Base-by-base conservation (phyloP, 2,329 filamentous ascomycete species). In the Hypoxylon sp. region DNA sequence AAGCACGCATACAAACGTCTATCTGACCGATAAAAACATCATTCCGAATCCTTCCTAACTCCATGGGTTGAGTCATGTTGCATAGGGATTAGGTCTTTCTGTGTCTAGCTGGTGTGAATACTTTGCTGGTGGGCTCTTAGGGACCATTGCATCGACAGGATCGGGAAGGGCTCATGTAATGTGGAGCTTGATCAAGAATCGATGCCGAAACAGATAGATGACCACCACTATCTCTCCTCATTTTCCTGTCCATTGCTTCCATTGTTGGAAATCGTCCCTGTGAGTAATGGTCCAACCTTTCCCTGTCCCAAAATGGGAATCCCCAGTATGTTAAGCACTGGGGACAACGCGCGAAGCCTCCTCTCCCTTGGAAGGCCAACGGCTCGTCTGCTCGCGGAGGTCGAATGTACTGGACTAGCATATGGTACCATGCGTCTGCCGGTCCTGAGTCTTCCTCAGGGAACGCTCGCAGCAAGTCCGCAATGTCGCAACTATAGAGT, bases 221-320 rank as follows among this genome's bases (percentile, higher is more conserved):
- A 19, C 9, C n/a, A 3, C 14, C n/a, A 41, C 14, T 9, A 41
- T 19, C n/a, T 7, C 19, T 7, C 4, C n/a, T 41, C 38, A 41
- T 17, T n/a, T n/a, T n/a, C 2, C 17, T 19, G 5, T 17, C n/a
- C 38, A 41, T 41, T 17, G 5, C 38, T n/a, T 41, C 38, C 38
- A 41, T 41, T 41, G 38, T 17, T 19, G 38, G 38, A 19, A 41
- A 41, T 19, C 17, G n/a, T 41, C n/a, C 38, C n/a, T 9, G n/a
- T 6, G 38, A 41, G n/a, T 41, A 41, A 17, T 19, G 5, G n/a
- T 41, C 38, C n/a, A 41, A 17, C n/a, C n/a, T 41, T 17, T 41
- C 3, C 38, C 38, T 41, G n/a, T 41, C 38, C 38, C 38, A 41
- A 19, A 41, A 41, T 41, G n/a, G 38, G n/a, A 41, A 41, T 17